Percentiles rank a stretch among this genome's conserved stretches.
phyloP scores from a whole-genome alignment of 306 rosid species.

The Cicer yamashitae region DNA sequence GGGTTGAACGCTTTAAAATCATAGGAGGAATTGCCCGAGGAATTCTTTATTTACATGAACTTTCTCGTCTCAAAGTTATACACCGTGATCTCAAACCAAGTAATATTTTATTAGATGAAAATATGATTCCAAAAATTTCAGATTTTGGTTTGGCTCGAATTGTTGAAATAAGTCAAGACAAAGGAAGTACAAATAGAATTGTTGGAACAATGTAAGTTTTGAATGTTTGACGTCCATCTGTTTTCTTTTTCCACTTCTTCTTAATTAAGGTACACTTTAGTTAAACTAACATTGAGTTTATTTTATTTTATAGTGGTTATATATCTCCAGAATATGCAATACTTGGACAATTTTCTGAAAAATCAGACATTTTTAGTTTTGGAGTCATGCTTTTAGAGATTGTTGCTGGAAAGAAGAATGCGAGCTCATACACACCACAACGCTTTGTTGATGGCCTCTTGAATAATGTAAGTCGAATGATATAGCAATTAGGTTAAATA shows the following conservation, averaged over 20 bases:
- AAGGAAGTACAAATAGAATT: slow-evolving; percentile 12
- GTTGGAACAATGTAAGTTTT: slow-evolving; percentile 10
- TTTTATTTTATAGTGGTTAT: background rate
- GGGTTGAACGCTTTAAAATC: background rate
- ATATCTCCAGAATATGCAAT: slow-evolving; percentile 4
- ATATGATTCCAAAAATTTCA: background rate
- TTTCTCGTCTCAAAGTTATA: background rate
- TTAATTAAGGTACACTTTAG: too few species aligned
- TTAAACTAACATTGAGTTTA: background rate
- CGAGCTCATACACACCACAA: background rate
- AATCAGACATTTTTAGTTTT: background rate
- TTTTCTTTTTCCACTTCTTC: background rate
- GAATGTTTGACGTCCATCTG: background rate
- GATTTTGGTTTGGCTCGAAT: slow-evolving; percentile 2
- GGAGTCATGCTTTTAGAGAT: slow-evolving; percentile 12
- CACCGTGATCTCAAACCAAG: slow-evolving; percentile 9
- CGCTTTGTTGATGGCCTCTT: background rate
- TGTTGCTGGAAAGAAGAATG: background rate
- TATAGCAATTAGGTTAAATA: background rate
- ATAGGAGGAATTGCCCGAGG: slow-evolving; percentile 9
- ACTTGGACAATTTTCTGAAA: slow-evolving; percentile 1
- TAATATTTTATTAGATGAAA: background rate
- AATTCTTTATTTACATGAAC: background rate
- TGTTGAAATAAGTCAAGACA: slow-evolving; percentile 11
- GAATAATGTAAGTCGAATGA: background rate